Percentiles rank a stretch among this genome's conserved stretches.
These are phyloP conservation scores for Lactarius indigo DNA, from an alignment of 768 basidiomycete species.

Conservation along the genomic window DNA sequence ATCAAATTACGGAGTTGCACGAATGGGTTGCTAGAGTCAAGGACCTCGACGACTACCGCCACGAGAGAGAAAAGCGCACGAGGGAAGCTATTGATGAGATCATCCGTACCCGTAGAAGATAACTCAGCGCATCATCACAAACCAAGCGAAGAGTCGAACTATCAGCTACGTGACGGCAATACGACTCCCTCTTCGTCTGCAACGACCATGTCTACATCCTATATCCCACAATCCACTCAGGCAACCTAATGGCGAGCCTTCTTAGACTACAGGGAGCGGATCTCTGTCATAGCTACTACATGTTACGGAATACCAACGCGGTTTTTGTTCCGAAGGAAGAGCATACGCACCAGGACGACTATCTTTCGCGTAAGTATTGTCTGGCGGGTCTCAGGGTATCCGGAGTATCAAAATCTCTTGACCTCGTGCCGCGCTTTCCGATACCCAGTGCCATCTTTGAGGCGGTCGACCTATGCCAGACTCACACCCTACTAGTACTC, in stretches of 20 bases:
- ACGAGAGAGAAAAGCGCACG: background rate
- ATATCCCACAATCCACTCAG: background rate
- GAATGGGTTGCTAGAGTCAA: background rate
- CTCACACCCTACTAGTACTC: too few relatives aligned
- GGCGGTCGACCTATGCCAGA: too few relatives aligned
- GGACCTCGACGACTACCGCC: background rate
- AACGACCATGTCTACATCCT: background rate
- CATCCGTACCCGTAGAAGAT: background rate
- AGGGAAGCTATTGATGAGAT: background rate
- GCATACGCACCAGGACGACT: too few relatives aligned
- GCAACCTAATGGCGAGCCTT: background rate
- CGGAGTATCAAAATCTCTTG: too few relatives aligned
- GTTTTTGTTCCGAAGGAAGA: background rate
- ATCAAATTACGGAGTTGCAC: background rate
- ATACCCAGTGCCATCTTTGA: too few relatives aligned
- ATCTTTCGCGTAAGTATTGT: background rate
- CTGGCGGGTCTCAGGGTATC: background rate
- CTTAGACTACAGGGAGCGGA: background rate
- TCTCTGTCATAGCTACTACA: background rate
- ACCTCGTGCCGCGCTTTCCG: too few relatives aligned
- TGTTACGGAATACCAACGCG: background rate
- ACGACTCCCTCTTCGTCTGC: background rate
- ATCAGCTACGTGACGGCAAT: background rate
- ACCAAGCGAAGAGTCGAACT: background rate
- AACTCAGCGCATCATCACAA: background rate